phyloP scores from a whole-genome alignment of 257 asterid genomes.

The Solanum clarkiae region DNA sequence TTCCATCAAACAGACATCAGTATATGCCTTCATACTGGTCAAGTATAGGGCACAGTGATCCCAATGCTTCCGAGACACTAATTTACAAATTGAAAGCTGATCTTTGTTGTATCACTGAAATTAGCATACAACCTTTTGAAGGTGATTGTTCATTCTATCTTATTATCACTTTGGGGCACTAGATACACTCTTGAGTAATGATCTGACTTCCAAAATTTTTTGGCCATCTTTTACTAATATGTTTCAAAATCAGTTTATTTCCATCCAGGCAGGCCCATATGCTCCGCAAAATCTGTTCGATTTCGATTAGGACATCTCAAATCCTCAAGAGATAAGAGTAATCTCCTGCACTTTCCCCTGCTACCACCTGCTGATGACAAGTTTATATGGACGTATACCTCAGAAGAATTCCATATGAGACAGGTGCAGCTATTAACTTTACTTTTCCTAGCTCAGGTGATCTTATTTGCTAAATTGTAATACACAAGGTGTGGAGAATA shows the following conservation, averaged over 20 bases:
- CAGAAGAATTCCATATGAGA: slow-evolving; percentile 53
- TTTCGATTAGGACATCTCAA: slow-evolving; percentile 59
- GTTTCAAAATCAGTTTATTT: slow-evolving; percentile 42
- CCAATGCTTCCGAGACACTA: slow-evolving; percentile 57
- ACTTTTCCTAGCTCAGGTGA: not conserved
- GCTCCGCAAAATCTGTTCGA: slow-evolving; percentile 50
- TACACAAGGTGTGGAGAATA: too few species aligned
- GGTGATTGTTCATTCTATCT: slow-evolving; percentile 22
- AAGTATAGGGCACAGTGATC: slow-evolving; percentile 65
- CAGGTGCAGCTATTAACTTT: slow-evolving; percentile 3
- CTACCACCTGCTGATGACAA: slow-evolving; percentile 46
- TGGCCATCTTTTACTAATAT: not conserved
- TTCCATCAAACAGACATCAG: slow-evolving; percentile 34
- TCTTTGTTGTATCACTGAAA: slow-evolving; percentile 59
- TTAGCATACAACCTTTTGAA: slow-evolving; percentile 67
- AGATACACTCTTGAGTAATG: not conserved
- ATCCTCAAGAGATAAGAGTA: slow-evolving; percentile 14
- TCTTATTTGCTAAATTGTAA: not conserved
- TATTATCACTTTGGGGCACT: not conserved
- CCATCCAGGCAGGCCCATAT: slow-evolving; percentile 48
- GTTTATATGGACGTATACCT: slow-evolving; percentile 69
- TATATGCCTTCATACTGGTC: slow-evolving; percentile 73
- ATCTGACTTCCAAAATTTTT: not conserved
- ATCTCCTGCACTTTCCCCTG: slow-evolving; percentile 4
- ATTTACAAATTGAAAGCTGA: slow-evolving; percentile 48